These are phyloP conservation scores for Aquilaria malaccensis DNA, from an alignment of 345 rosid genomes.

Conservation along the genomic window DNA sequence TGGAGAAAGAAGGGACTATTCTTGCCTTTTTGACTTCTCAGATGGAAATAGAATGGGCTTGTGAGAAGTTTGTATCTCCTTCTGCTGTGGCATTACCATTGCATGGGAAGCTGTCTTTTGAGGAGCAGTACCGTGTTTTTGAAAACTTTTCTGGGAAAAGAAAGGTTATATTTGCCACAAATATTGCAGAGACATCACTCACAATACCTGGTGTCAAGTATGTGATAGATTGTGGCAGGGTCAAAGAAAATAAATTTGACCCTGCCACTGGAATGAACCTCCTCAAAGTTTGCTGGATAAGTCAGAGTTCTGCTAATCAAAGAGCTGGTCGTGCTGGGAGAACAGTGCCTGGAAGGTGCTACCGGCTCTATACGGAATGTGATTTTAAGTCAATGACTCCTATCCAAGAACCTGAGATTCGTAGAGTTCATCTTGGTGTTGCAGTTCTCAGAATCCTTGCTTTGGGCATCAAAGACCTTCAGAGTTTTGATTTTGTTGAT, in stretches of 20 bases:
- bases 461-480: constrained; percentile 49
- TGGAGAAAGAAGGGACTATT: constrained; percentile 67
- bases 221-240: constrained; percentile 85
- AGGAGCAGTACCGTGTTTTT: constrained; percentile 66
- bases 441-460: constrained; percentile 84
- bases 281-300: constrained; percentile 60
- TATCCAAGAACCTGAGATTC: constrained; percentile 82
- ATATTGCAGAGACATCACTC: constrained; percentile 93
- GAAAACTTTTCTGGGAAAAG: constrained; percentile 53
- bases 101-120: constrained; percentile 78
- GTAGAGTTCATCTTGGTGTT: constrained; percentile 87
- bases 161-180: constrained; percentile 86
- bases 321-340: constrained; percentile 99
- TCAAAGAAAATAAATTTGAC: constrained; percentile 73
- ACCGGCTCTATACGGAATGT: constrained; percentile 51
- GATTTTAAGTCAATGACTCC: constrained; percentile 52
- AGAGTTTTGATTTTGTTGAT: constrained; percentile 76
- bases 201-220: constrained; percentile 92
- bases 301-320: constrained; percentile 85
- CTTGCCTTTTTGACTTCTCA: constrained; percentile 93
- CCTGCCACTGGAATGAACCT: constrained; percentile 76
- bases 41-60: constrained; percentile 91
- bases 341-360: constrained; percentile 84
- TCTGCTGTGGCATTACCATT: constrained; percentile 63
- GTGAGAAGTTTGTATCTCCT: constrained; percentile 51